Percentiles rank a stretch among this genome's conserved stretches.
phyloP scores from a whole-genome alignment of 805 yeast genomes.

The Zygoascus ofunaensis region DNA sequence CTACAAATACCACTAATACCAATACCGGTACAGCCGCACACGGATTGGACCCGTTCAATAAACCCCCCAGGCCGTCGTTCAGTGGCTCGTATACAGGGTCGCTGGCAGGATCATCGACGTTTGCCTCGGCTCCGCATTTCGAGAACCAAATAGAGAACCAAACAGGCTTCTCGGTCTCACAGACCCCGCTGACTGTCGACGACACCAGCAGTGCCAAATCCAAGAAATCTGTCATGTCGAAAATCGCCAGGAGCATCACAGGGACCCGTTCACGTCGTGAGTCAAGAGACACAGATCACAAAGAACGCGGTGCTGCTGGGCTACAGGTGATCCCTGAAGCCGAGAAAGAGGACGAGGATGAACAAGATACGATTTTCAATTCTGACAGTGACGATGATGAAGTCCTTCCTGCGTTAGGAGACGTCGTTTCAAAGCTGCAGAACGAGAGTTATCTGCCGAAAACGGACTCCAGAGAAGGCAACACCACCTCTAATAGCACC shows the following conservation, averaged over 20 bases:
- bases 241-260: not conserved
- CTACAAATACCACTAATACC: too few relatives aligned
- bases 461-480: not conserved
- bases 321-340: constrained; percentile 5
- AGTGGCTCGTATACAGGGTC: too few relatives aligned
- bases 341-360: constrained; percentile 8
- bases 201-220: not conserved
- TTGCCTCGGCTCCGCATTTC: too few relatives aligned
- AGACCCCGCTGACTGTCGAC: too few relatives aligned
- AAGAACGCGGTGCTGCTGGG: not conserved
- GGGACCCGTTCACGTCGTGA: not conserved
- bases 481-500: constrained; percentile 2
- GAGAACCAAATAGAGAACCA: too few relatives aligned
- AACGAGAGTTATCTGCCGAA: constrained; percentile 14
- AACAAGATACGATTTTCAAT: constrained; percentile 2
- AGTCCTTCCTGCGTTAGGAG: constrained; percentile 11
- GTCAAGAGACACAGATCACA: not conserved
- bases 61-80: too few relatives aligned
- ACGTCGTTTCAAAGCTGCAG: constrained; percentile 11
- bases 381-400: constrained; percentile 11
- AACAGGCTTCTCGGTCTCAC: too few relatives aligned
- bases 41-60: too few relatives aligned
- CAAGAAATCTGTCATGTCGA: not conserved
- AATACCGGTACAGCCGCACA: too few relatives aligned
- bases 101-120: too few relatives aligned